phyloP scores from a whole-genome alignment of 495 filamentous ascomycete genomes.

The Amphirosellinia nigrospora region DNA sequence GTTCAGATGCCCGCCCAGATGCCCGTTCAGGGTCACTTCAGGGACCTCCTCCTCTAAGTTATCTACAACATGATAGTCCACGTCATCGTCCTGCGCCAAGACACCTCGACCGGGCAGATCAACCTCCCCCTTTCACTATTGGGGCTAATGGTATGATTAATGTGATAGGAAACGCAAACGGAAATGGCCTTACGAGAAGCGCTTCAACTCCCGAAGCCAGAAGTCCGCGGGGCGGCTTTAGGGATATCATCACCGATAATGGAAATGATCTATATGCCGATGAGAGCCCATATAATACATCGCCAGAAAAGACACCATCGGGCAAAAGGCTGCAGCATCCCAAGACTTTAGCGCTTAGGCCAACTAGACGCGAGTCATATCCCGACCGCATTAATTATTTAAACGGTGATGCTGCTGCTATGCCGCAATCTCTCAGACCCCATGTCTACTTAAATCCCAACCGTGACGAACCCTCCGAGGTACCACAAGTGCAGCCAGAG shows the following conservation, averaged over 20 bases:
- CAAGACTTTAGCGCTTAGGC: slow-evolving; percentile 31
- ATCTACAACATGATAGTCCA: slow-evolving; percentile 35
- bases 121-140: slow-evolving; percentile 38
- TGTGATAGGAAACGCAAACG: slow-evolving; percentile 25
- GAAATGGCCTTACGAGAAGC: slow-evolving; percentile 38
- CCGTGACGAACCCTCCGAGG: slow-evolving; percentile 31
- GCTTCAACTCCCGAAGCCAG: slow-evolving; percentile 42
- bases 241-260: slow-evolving; percentile 32
- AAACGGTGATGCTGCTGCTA: slow-evolving; percentile 25
- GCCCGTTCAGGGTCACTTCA: slow-evolving; percentile 20
- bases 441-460: slow-evolving; percentile 28
- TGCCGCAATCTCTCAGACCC: slow-evolving; percentile 27
- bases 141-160: slow-evolving; percentile 39
- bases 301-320: slow-evolving; percentile 41
- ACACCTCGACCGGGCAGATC: slow-evolving; percentile 24
- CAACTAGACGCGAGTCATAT: slow-evolving; percentile 36
- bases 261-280: slow-evolving; percentile 35
- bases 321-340: slow-evolving; percentile 38
- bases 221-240: slow-evolving; percentile 32
- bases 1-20: slow-evolving; percentile 28
- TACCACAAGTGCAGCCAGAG: slow-evolving; percentile 23
- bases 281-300: slow-evolving; percentile 37
- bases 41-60: slow-evolving; percentile 9
- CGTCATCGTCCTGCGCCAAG: slow-evolving; percentile 32
- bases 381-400: slow-evolving; percentile 32